A percentile compares a stretch with the other conserved stretches of the same genome.
Evolutionary conservation across 2,329 filamentous ascomycete genomes (phyloP).

Genomic region (Curvularia sp.): DNA sequence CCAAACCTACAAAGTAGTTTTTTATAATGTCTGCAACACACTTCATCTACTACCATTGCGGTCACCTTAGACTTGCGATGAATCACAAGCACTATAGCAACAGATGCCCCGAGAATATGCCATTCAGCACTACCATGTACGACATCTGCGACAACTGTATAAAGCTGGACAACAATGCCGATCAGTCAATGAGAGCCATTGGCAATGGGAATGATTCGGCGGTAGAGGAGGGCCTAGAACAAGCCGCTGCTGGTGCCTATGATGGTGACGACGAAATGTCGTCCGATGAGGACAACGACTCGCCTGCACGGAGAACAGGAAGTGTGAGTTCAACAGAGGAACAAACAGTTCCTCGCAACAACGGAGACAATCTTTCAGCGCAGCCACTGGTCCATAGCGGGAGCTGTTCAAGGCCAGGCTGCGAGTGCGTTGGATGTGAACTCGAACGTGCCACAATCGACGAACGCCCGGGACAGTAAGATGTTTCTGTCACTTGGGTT

Average conservation of each 20-base stretch:
- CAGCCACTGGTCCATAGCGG: not conserved
- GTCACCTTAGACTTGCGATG: constrained; percentile 3
- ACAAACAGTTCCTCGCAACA: not conserved
- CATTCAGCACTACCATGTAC: not conserved
- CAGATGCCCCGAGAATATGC: not conserved
- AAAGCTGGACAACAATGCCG: not conserved
- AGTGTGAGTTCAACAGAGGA: not conserved
- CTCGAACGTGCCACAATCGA: not conserved
- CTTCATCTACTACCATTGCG: constrained; percentile 6
- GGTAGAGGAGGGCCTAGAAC: not conserved
- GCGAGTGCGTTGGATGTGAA: not conserved
- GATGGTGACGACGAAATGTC: not conserved
- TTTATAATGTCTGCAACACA: constrained; percentile 1
- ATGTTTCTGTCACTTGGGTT: not conserved
- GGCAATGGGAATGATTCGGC: not conserved
- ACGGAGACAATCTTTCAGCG: not conserved
- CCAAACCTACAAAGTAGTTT: not conserved
- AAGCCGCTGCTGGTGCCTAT: not conserved
- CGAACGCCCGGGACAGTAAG: not conserved
- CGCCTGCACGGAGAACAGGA: not conserved
- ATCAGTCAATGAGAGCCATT: not conserved
- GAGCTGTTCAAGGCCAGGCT: not conserved
- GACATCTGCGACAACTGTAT: constrained; percentile 4
- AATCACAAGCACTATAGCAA: not conserved
- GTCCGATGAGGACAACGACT: not conserved